Evolutionary conservation across 345 rosid genomes (phyloP), one percentile per base, ranked within the genome.

Genomic region (Citrus cavaleriei): DNA sequence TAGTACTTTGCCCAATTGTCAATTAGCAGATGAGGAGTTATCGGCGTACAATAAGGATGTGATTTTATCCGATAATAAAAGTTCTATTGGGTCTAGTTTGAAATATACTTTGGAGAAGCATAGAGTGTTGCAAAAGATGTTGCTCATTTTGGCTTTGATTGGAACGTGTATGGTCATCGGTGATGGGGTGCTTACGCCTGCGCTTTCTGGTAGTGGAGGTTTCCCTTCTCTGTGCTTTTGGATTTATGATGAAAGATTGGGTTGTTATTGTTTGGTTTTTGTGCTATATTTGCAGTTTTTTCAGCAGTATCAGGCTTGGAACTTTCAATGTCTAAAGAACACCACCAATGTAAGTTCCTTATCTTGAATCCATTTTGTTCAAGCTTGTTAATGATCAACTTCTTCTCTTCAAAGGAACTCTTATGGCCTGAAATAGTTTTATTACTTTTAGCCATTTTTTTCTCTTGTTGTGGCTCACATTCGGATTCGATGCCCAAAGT

Each of bases 121-220:
- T 83, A 90, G 82, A 86, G 74, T 93, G 35, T 60, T 90, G 78
- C 98, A 91, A 80, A 90, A 81, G 61, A 79, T 90, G 82, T 86
- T 93, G 87, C 97, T 93, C 75, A 80, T 91, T 57, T 83, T 93
- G 86, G 90, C 96, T 82, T 75, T 93, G 86, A 89, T 93, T 79
- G 98, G 98, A 68, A 90, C 98, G 75, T 93, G 97, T 84, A 93
- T 93, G 98, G 97, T 93, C 77, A 92, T 92, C 79, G 98, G 98
- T 46, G 98, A 93, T 86, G 98, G 98, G n/a, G 93, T 93, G 70
- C 89, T 93, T 12, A 93, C 98, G 28, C 98, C 98, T 10, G 93
- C 98, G 64, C 84, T 93, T 83, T 93, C 98, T 68, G 98, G 98
- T 93, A 86, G 25, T 27, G 25, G 27, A 34, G 12, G 35, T 69